These are phyloP conservation scores for Trypanosoma rangeli DNA, from an alignment of 208 protist species.

Conservation along the genomic window DNA sequence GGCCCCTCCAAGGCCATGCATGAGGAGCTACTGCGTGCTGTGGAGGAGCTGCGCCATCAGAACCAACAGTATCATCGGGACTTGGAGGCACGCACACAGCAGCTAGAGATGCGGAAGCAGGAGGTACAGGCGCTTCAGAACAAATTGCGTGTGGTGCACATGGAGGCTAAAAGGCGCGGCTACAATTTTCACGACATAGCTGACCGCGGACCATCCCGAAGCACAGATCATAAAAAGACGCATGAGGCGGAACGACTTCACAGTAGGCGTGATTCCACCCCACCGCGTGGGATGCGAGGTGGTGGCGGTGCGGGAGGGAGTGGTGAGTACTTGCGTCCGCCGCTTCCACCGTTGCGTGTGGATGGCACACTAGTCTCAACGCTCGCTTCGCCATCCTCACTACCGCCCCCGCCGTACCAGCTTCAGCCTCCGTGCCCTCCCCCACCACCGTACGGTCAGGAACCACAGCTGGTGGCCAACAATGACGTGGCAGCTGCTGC, in stretches of 20 bases:
- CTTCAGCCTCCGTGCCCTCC: not conserved
- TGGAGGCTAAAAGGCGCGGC: not conserved
- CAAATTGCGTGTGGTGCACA: constrained; percentile 17
- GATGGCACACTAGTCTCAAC: not conserved
- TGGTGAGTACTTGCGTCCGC: constrained; percentile 1
- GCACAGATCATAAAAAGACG: not conserved
- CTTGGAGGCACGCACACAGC: constrained; percentile 10
- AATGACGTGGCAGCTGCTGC: not conserved
- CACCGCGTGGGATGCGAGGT: not conserved
- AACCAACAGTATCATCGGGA: constrained; percentile 5
- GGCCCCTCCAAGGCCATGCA: not conserved
- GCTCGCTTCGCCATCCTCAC: not conserved
- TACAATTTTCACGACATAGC: not conserved
- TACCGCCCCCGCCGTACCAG: not conserved
- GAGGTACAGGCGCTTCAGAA: constrained; percentile 27
- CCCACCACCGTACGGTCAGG: not conserved
- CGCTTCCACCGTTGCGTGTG: constrained; percentile 10
- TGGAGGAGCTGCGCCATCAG: not conserved
- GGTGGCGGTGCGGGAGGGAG: not conserved
- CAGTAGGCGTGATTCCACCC: not conserved
- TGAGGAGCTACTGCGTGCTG: not conserved
- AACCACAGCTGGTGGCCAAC: not conserved
- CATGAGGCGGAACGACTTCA: not conserved
- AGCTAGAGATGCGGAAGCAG: constrained; percentile 21
- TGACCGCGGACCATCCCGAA: not conserved